Percentiles rank a stretch among this genome's conserved stretches.
phyloP scores from a whole-genome alignment of 2,329 filamentous ascomycete genomes.

The Blastomyces silverae region DNA sequence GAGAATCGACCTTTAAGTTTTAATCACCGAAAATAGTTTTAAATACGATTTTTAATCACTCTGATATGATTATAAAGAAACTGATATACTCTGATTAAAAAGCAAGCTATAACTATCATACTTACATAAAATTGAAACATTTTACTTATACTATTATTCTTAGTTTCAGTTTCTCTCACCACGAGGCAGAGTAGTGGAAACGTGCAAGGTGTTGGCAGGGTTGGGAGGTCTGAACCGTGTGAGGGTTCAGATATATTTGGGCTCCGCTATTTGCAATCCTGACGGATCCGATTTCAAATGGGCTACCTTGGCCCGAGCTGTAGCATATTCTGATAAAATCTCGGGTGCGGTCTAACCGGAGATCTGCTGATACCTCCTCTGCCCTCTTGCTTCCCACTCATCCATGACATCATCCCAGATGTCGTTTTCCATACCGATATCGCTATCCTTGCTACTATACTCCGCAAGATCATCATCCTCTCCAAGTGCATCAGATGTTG shows the following conservation, averaged over 20 bases:
- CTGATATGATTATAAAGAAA: too few species aligned
- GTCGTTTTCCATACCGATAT: not conserved
- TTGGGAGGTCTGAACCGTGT: too few species aligned
- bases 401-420: slow-evolving; percentile 10
- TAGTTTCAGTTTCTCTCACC: not conserved
- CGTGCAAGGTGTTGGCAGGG: too few species aligned
- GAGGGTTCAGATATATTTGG: too few species aligned
- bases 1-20: too few species aligned
- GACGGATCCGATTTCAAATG: not conserved
- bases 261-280: not conserved
- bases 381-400: slow-evolving; percentile 9
- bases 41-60: too few species aligned
- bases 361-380: slow-evolving; percentile 1
- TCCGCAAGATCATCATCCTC: slow-evolving; percentile 6
- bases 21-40: too few species aligned
- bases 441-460: slow-evolving; percentile 2
- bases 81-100: too few species aligned
- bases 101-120: too few species aligned
- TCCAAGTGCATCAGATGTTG: not conserved
- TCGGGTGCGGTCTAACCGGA: not conserved
- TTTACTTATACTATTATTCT: too few species aligned
- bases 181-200: too few species aligned
- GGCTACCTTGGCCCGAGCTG: not conserved
- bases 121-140: too few species aligned
- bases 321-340: not conserved